Percentiles rank a stretch among this genome's conserved stretches.
phyloP scores from a whole-genome alignment of 2,329 filamentous ascomycete species.

The Raffaelea albimanens region DNA sequence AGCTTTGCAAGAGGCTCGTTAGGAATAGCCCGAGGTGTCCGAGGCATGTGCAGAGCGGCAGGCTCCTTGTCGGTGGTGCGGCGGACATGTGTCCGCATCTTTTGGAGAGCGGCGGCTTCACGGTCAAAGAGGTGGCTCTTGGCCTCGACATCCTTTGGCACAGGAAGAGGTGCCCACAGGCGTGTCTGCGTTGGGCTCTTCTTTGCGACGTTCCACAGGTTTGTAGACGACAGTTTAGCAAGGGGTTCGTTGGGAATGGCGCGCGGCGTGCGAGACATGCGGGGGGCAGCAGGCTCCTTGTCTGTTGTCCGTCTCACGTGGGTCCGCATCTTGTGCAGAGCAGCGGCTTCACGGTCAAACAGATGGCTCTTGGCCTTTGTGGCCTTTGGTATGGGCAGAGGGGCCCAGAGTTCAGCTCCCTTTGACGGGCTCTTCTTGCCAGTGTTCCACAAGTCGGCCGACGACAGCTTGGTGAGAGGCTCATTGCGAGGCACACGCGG shows the following conservation, averaged over 20 bases:
- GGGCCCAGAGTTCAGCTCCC: not conserved
- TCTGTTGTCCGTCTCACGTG: constrained; percentile 11
- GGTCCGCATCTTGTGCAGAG: not conserved
- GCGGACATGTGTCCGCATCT: not conserved
- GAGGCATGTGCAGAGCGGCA: constrained; percentile 20
- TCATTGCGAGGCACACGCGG: constrained; percentile 15
- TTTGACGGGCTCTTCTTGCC: not conserved
- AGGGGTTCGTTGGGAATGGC: constrained; percentile 15
- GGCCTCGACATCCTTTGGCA: not conserved
- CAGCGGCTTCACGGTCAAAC: constrained; percentile 10
- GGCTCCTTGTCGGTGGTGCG: constrained; percentile 14
- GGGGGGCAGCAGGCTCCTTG: constrained; percentile 18
- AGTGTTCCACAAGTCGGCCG: constrained; percentile 19
- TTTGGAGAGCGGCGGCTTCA: not conserved
- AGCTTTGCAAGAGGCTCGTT: constrained; percentile 18
- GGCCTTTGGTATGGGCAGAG: not conserved
- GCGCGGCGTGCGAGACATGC: constrained; percentile 20
- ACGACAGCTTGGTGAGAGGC: constrained; percentile 18
- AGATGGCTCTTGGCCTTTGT: not conserved
- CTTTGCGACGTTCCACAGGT: constrained; percentile 16
- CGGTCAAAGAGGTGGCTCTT: constrained; percentile 1
- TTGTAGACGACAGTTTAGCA: constrained; percentile 16
- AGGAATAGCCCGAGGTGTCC: constrained; percentile 17
- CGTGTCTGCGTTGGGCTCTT: not conserved
- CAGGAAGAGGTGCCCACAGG: not conserved